Evolutionary conservation across 495 filamentous ascomycete species (phyloP), one percentile per base, ranked within the genome.

Genomic region (Xylaria longipes): DNA sequence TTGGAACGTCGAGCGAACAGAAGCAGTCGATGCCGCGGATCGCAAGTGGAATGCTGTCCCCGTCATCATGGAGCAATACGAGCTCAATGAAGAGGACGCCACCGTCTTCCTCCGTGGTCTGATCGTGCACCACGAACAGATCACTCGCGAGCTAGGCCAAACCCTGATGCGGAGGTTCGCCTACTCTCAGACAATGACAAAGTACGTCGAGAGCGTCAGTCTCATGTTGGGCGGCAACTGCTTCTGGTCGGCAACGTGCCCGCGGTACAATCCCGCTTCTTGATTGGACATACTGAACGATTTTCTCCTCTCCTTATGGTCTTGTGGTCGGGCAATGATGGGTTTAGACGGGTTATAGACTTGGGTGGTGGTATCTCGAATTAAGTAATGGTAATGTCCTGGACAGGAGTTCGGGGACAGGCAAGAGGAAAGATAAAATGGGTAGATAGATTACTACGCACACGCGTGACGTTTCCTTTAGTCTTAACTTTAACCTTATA

Each of bases 41-140:
- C 69, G 69, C 27, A 71, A 71, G 39, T 71, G 69, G 69, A 71
- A 71, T 14, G 69, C 69, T 20, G 69, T 71, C n/a, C 69, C 69
- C 0, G 69, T 71, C 39, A 71, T 71, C 50, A 71, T 71, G 69
- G 62, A 71, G 29, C 69, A 71, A 52, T 71, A 71, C 46, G 61
- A 64, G 2, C 48, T 71, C 20, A 60, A 29, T 29, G 69, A 71
- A n/a, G 58, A 66, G 14, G 69, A 71, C 5, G 69, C 69, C 41
- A 9, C 62, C 5, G 60, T 58, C 39, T 64, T 64, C 39, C 69
- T 71, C 5, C 61, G 62, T 25, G 58, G 58, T 31, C 46, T 71
- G 25, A 71, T 71, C 52, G 45, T 52, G 0, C 50, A 66, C 48
- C 69, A 71, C 62, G 69, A 71, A 41, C 61, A 65, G 22, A 39